These are phyloP conservation scores for Harringtonia aguacate DNA, from an alignment of 2,329 filamentous ascomycete species.

Conservation along the genomic window DNA sequence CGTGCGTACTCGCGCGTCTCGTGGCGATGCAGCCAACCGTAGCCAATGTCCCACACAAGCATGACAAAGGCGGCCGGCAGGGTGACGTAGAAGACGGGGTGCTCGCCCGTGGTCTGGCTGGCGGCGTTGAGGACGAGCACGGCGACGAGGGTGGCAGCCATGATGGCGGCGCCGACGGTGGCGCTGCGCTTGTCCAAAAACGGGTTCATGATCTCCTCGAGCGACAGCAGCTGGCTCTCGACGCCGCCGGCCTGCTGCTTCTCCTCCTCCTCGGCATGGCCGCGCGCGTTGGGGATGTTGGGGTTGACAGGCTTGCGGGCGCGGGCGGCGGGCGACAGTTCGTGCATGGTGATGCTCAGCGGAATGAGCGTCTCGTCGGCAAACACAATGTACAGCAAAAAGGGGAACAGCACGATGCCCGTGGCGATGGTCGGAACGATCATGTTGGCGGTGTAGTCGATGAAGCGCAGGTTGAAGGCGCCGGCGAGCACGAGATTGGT, in stretches of 20 bases:
- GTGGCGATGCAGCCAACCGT: constrained; percentile 51
- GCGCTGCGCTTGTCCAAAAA: constrained; percentile 60
- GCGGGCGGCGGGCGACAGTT: constrained; percentile 47
- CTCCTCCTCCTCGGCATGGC: constrained; percentile 41
- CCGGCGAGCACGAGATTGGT: constrained; percentile 67
- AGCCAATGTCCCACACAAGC: constrained; percentile 55
- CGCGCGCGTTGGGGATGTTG: constrained; percentile 56
- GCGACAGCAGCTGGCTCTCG: constrained; percentile 42
- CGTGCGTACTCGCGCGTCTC: constrained; percentile 53
- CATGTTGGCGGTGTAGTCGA: constrained; percentile 68
- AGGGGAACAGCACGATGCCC: constrained; percentile 56
- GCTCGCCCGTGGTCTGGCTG: constrained; percentile 33
- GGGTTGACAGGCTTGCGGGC: constrained; percentile 54
- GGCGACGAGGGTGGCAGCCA: constrained; percentile 56
- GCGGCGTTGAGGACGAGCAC: constrained; percentile 56
- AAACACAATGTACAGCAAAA: constrained; percentile 60
- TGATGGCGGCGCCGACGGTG: constrained; percentile 51
- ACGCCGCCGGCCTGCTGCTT: constrained; percentile 32
- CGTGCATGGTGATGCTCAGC: constrained; percentile 54
- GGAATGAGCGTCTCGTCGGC: constrained; percentile 54
- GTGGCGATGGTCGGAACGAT: constrained; percentile 63
- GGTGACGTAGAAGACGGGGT: constrained; percentile 58
- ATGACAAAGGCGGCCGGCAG: constrained; percentile 57
- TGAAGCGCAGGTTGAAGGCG: constrained; percentile 61
- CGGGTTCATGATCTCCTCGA: constrained; percentile 67